Percentiles rank a stretch among this genome's conserved stretches.
Evolutionary conservation across 148 eudicot genomes (phyloP).

Genomic region (Rheum nobile): DNA sequence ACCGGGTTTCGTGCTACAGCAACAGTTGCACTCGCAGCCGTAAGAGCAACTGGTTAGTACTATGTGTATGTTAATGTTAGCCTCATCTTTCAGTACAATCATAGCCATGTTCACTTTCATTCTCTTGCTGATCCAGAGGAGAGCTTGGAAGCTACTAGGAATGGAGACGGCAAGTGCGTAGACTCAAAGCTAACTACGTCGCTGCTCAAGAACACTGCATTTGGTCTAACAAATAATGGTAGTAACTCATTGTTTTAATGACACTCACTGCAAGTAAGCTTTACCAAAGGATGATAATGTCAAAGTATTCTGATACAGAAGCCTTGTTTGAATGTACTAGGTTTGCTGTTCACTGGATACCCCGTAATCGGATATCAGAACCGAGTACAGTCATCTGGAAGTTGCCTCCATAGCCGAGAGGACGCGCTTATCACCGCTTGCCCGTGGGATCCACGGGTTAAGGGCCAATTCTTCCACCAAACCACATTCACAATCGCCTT

Average conservation of each 20-base stretch:
- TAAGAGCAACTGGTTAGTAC: constrained; percentile 35
- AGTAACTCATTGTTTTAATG: neutral
- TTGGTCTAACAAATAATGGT: constrained; percentile 59
- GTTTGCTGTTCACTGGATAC: constrained; percentile 41
- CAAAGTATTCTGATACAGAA: too few species aligned
- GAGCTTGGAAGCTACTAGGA: constrained; percentile 25
- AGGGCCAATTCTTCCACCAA: constrained; percentile 47
- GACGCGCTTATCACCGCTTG: constrained; percentile 34
- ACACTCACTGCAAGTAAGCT: too few species aligned
- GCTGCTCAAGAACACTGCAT: constrained; percentile 20
- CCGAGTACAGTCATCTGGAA: constrained; percentile 63
- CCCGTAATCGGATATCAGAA: constrained; percentile 67
- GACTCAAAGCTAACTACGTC: constrained; percentile 18
- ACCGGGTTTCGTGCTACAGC: constrained; percentile 38
- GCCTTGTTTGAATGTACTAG: constrained; percentile 16
- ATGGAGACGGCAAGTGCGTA: constrained; percentile 39
- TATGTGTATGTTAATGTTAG: neutral
- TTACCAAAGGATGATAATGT: too few species aligned
- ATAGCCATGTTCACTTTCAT: neutral
- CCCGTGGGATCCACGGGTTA: constrained; percentile 59
- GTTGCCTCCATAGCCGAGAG: constrained; percentile 37
- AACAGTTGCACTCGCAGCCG: constrained; percentile 17
- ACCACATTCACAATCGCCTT: constrained; percentile 41
- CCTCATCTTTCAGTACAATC: neutral
- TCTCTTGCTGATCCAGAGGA: constrained; percentile 34